Evolutionary conservation across 306 rosid species (phyloP), one percentile per base, ranked within the genome.

Genomic region (Amphicarpaea edgeworthii): DNA sequence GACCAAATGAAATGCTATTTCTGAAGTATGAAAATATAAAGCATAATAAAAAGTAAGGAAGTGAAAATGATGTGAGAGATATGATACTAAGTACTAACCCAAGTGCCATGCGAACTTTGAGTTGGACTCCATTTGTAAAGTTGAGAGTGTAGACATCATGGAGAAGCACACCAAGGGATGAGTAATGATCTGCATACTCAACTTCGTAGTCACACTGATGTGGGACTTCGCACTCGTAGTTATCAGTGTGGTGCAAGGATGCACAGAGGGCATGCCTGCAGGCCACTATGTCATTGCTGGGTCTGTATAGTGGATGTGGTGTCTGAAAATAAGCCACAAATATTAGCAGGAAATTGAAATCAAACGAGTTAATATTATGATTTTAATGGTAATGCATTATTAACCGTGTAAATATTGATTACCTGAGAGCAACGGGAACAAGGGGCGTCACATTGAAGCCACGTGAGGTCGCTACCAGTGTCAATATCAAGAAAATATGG

Each of bases 381-480:
- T n/a, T n/a, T n/a, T n/a, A n/a, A n/a, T n/a, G n/a, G n/a, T n/a
- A n/a, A n/a, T n/a, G n/a, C n/a, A n/a, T n/a, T n/a, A n/a, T n/a
- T n/a, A n/a, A n/a, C n/a, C n/a, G n/a, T n/a, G n/a, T n/a, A n/a
- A n/a, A n/a, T n/a, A 11, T 19, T 11, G 5, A 26, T 53, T 19
- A 91, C 98, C 96, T 88, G 90, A 47, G 91, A 82, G 80, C 98
- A 93, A 9, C 23, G 86, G n/a, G 84, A 73, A 72, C 98, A 90
- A 51, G 98, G 96, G 43, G 96, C 97, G 73, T 91, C 96, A 75
- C 98, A 94, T 83, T 91, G 98, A 81, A 94, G 97, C 98, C 98
- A 94, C 57, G 98, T 90, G 75, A 94, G 94, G 85, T 94, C 98
- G 77, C 98, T 94, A 14, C 98, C 98, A 0, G 97, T 94, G 84